Percentiles rank a stretch among this genome's conserved stretches.
Conservation (phyloP, 768 basidiomycete species). For the Boletus edulis region DNA sequence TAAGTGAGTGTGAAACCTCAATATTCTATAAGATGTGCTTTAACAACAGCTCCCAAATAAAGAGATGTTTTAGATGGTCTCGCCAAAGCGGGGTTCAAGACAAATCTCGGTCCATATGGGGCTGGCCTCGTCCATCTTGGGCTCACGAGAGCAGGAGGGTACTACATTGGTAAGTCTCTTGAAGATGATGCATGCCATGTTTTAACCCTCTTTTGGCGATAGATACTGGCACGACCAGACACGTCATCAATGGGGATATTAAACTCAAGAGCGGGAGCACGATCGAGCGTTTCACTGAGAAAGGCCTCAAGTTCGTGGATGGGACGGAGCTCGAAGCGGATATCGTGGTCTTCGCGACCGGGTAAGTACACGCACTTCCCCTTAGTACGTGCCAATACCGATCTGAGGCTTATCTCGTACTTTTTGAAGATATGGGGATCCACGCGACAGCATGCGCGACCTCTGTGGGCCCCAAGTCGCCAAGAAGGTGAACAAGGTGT, state of each 20-base stretch:
- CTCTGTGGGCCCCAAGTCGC: slow-evolving; percentile 48
- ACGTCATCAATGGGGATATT: slow-evolving; percentile 47
- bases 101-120: slow-evolving; percentile 33
- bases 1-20: slow-evolving; percentile 15
- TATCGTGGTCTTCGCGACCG: slow-evolving; percentile 32
- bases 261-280: slow-evolving; percentile 46
- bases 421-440: slow-evolving; percentile 43
- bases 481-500: slow-evolving; percentile 46
- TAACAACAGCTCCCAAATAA: neutral
- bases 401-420: neutral
- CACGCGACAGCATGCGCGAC: slow-evolving; percentile 37
- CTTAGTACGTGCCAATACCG: neutral
- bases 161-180: slow-evolving; percentile 35
- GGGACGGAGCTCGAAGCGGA: slow-evolving; percentile 31
- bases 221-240: slow-evolving; percentile 41
- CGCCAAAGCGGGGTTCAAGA: slow-evolving; percentile 37
- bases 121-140: slow-evolving; percentile 32
- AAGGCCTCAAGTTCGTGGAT: slow-evolving; percentile 19
- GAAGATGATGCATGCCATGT: neutral
- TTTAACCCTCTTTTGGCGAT: neutral
- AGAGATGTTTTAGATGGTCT: slow-evolving; percentile 40
- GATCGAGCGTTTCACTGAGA: slow-evolving; percentile 30
- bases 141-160: slow-evolving; percentile 34
- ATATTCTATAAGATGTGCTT: neutral
- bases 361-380: slow-evolving; percentile 11